phyloP scores from a whole-genome alignment of 345 rosid genomes.

The Rubroshorea leprosula region DNA sequence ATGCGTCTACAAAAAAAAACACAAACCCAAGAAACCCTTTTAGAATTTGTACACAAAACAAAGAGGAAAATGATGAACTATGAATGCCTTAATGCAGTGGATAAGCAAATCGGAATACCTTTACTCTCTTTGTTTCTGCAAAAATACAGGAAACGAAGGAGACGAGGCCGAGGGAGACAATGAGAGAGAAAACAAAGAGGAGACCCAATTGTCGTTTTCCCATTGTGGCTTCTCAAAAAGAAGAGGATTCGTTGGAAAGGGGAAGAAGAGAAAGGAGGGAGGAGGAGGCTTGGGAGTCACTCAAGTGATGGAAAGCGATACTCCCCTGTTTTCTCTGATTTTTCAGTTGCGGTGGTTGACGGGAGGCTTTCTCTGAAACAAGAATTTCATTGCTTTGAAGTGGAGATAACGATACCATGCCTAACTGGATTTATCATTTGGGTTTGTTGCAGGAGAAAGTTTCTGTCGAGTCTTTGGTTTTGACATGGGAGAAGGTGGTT shows the following conservation, averaged over 20 bases:
- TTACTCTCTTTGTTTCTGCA: conserved; percentile 58
- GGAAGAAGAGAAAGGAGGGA: neutral
- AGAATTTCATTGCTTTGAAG: conserved; percentile 31
- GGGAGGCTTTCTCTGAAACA: conserved; percentile 11
- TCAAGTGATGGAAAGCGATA: conserved; percentile 18
- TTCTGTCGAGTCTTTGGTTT: too few species aligned
- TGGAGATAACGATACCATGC: conserved; percentile 13
- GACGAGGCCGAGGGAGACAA: conserved; percentile 40
- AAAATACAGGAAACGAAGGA: conserved; percentile 49
- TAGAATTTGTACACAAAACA: neutral
- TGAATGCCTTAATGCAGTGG: too few species aligned
- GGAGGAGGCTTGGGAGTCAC: conserved; percentile 23
- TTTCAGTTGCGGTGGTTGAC: conserved; percentile 13
- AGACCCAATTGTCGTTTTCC: conserved; percentile 21
- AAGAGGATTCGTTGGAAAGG: neutral
- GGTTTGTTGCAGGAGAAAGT: neutral
- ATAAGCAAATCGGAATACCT: conserved; percentile 32
- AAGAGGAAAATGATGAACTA: neutral
- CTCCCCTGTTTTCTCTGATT: neutral
- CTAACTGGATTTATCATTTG: neutral
- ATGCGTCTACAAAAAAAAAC: conserved; percentile 30
- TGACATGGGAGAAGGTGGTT: neutral
- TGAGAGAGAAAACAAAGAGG: conserved; percentile 9
- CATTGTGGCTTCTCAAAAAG: conserved; percentile 17
- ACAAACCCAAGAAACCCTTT: neutral